phyloP scores from a whole-genome alignment of 768 basidiomycete genomes.

The Russula foetens region DNA sequence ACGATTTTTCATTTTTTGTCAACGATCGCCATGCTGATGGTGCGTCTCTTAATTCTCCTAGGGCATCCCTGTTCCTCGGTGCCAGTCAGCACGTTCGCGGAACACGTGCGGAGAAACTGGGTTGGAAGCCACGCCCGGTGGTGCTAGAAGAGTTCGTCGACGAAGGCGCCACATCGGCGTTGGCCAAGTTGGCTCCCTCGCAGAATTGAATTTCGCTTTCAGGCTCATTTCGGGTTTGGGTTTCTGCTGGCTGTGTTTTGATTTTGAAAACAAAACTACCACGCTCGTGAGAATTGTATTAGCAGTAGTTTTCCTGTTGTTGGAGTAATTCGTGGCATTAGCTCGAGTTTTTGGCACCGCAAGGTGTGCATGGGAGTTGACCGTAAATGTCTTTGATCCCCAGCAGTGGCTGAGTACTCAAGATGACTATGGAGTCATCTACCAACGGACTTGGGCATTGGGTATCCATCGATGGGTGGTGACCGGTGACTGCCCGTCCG shows the following conservation, averaged over 20 bases:
- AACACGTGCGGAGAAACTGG: not conserved
- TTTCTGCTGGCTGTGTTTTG: not conserved
- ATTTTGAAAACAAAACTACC: too few species aligned
- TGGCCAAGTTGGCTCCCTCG: not conserved
- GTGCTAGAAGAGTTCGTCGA: not conserved
- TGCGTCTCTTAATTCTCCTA: not conserved
- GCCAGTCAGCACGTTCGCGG: not conserved
- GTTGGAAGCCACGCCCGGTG: not conserved
- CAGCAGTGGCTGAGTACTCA: too few species aligned
- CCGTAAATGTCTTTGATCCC: too few species aligned
- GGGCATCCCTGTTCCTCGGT: not conserved
- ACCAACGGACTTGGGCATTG: too few species aligned
- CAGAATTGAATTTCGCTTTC: not conserved
- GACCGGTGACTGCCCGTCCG: too few species aligned
- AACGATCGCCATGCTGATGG: not conserved
- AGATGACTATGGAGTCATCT: too few species aligned
- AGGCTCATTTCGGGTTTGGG: not conserved
- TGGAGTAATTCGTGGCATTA: too few species aligned
- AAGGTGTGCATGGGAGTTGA: too few species aligned
- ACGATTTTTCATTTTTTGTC: too few species aligned
- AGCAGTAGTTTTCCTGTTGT: not conserved
- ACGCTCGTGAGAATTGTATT: not conserved
- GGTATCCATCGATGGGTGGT: too few species aligned
- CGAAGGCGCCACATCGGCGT: not conserved
- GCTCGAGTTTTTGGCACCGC: too few species aligned